These are phyloP conservation scores for Larix kaempferi DNA, from an alignment of 75 land plant species.

Conservation along the genomic window DNA sequence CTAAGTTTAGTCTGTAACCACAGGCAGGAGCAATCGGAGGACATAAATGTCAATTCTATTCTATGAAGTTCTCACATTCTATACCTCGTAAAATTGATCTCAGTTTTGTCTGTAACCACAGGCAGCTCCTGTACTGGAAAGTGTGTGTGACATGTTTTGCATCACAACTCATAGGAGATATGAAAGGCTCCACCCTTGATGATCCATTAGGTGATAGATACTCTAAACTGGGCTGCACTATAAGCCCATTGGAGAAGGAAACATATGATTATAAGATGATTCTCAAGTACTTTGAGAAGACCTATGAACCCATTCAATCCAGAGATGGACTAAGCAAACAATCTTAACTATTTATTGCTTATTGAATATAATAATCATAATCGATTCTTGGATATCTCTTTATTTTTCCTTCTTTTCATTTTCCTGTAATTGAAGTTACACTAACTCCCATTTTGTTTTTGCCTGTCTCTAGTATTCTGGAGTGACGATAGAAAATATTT, in stretches of 20 bases:
- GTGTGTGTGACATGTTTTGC: slow-evolving; percentile 56
- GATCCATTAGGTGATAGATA: slow-evolving; percentile 66
- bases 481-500: slow-evolving; percentile 49
- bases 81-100: neutral
- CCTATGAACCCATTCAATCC: slow-evolving; percentile 61
- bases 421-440: too few species aligned
- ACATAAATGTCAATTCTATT: too few species aligned
- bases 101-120: slow-evolving; percentile 9
- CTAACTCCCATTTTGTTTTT: too few species aligned
- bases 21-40: too few species aligned
- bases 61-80: neutral
- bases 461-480: slow-evolving; percentile 38
- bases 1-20: too few species aligned
- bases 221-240: slow-evolving; percentile 45
- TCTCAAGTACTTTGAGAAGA: slow-evolving; percentile 59
- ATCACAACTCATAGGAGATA: slow-evolving; percentile 64
- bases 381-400: neutral
- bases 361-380: too few species aligned
- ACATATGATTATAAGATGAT: slow-evolving; percentile 77
- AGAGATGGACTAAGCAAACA: slow-evolving; percentile 44
- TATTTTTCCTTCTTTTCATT: neutral
- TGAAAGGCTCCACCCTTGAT: slow-evolving; percentile 63
- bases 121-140: slow-evolving; percentile 62
- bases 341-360: neutral
- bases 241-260: slow-evolving; percentile 43